Evolutionary conservation across 345 rosid species (phyloP).

Genomic region (Salix purpurea): DNA sequence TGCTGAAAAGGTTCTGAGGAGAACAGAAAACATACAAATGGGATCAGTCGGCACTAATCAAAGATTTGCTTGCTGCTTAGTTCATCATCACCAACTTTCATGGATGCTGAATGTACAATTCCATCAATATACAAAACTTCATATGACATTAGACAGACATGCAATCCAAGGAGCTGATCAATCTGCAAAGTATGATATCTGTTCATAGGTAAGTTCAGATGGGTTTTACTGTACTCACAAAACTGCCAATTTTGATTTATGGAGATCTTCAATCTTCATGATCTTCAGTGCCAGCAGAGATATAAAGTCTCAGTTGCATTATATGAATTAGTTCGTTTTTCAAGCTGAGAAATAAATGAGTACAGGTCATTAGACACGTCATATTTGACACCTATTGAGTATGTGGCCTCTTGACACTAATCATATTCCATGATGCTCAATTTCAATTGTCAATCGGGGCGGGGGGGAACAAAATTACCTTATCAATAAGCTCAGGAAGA

Average conservation of each 20-base stretch:
- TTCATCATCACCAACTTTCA: background rate
- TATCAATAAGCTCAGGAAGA: slow-evolving; percentile 23
- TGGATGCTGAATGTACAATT: slow-evolving; percentile 2
- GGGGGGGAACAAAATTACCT: background rate
- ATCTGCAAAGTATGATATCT: slow-evolving; percentile 5
- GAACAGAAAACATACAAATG: background rate
- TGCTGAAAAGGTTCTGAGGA: background rate
- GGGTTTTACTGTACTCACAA: slow-evolving; percentile 12
- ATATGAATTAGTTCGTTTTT: background rate
- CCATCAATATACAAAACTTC: background rate
- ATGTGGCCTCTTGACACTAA: too few species aligned
- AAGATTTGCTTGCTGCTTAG: background rate
- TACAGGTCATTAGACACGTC: too few species aligned
- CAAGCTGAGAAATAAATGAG: background rate
- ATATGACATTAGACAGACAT: slow-evolving; percentile 7
- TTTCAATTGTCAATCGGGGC: background rate
- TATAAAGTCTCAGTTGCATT: background rate
- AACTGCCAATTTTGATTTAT: slow-evolving; percentile 9
- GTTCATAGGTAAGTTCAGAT: slow-evolving; percentile 18
- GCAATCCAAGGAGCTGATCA: slow-evolving; percentile 1
- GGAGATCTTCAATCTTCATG: slow-evolving; percentile 10
- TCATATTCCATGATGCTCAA: background rate
- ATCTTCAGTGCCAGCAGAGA: background rate
- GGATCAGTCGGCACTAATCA: background rate
- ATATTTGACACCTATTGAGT: too few species aligned